phyloP scores from a whole-genome alignment of 495 filamentous ascomycete species.

The Peziza echinospora region DNA sequence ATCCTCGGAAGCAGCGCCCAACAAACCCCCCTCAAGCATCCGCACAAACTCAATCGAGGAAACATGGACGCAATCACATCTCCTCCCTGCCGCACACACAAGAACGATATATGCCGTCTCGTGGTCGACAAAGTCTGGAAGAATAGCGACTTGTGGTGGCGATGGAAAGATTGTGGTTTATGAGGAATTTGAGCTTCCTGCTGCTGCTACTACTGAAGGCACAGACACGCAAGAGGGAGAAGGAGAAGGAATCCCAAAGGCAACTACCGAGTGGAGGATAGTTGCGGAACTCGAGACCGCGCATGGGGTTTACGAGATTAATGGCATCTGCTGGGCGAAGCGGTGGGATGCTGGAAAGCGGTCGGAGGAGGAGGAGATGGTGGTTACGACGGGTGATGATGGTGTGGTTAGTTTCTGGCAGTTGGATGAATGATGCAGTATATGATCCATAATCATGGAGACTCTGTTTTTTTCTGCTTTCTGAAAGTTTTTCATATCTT shows the following conservation, averaged over 20 bases:
- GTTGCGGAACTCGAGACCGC: slow-evolving; percentile 42
- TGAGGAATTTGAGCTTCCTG: slow-evolving; percentile 27
- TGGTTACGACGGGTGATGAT: slow-evolving; percentile 65
- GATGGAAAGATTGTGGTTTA: slow-evolving; percentile 75
- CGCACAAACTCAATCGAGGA: slow-evolving; percentile 47
- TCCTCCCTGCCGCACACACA: slow-evolving; percentile 54
- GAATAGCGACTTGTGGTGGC: slow-evolving; percentile 62
- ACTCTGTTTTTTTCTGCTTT: too few relatives aligned
- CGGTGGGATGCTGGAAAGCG: slow-evolving; percentile 30
- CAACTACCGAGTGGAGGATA: slow-evolving; percentile 41
- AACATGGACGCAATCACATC: slow-evolving; percentile 51
- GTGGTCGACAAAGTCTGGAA: slow-evolving; percentile 55
- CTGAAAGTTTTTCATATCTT: too few relatives aligned
- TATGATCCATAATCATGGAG: too few relatives aligned
- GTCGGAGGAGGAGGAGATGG: slow-evolving; percentile 40
- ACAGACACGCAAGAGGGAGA: slow-evolving; percentile 22
- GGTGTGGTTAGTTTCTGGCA: slow-evolving; percentile 43
- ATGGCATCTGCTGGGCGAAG: slow-evolving; percentile 64
- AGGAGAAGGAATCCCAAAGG: slow-evolving; percentile 19
- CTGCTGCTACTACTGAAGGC: slow-evolving; percentile 13
- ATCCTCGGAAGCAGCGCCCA: slow-evolving; percentile 12
- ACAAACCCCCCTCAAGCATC: slow-evolving; percentile 58
- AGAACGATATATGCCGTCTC: slow-evolving; percentile 55
- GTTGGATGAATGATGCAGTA: too few relatives aligned
- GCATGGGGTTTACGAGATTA: slow-evolving; percentile 83